A percentile compares a stretch with the other conserved stretches of the same genome.
These are phyloP conservation scores for Pulicaria dysenterica DNA, from an alignment of 129 eudicot species.

Conservation along the genomic window DNA sequence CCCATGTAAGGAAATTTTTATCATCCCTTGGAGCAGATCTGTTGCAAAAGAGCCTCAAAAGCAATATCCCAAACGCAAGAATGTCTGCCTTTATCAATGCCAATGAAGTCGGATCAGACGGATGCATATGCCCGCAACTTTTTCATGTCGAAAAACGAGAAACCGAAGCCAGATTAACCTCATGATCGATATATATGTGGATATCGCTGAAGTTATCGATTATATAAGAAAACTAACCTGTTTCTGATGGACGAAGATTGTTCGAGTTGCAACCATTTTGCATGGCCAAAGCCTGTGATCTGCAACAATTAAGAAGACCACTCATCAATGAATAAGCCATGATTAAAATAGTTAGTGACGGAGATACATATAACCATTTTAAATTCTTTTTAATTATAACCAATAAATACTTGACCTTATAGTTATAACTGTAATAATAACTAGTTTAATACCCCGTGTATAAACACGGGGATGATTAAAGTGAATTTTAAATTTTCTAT, in stretches of 20 bases:
- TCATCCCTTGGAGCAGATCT: slow-evolving; percentile 42
- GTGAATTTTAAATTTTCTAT: no score
- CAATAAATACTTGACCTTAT: no score
- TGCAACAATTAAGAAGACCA: no score
- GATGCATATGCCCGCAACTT: slow-evolving; percentile 45
- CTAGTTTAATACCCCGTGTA: no score
- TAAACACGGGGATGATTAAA: no score
- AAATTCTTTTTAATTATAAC: no score
- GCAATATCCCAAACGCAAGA: slow-evolving; percentile 50
- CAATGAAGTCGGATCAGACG: slow-evolving; percentile 32
- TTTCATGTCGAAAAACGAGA: slow-evolving; percentile 23
- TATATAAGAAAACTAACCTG: slow-evolving; percentile 37
- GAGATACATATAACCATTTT: no score
- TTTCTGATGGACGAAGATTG: slow-evolving; percentile 24
- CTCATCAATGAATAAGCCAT: no score
- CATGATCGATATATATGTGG: no score
- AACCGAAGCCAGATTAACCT: slow-evolving; percentile 4
- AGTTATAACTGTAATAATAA: no score
- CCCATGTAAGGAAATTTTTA: slow-evolving; percentile 43
- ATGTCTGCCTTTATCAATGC: slow-evolving; percentile 41
- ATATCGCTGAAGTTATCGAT: background rate
- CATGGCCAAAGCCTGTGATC: slow-evolving; percentile 56
- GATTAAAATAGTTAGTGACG: no score
- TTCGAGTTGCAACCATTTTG: slow-evolving; percentile 43
- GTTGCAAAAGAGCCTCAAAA: slow-evolving; percentile 48